A percentile compares a stretch with the other conserved stretches of the same genome.
Conservation (phyloP, 352 stramenopile genomes). For the Pythium utonaiense region DNA sequence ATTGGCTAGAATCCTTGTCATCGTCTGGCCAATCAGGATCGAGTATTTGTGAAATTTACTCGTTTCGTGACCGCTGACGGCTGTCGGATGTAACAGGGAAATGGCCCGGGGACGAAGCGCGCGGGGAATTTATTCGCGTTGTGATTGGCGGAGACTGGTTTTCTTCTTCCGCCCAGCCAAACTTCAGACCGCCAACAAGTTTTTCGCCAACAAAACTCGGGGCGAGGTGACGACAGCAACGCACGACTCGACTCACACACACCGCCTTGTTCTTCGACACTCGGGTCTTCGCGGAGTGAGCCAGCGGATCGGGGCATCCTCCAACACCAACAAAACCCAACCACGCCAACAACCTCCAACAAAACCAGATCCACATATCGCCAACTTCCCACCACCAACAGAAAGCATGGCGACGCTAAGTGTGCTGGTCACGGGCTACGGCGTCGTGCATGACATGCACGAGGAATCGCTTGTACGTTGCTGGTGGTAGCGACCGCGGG, state of each 20-base stretch:
- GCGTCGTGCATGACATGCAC: slow-evolving; percentile 49
- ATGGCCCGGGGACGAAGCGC: background rate
- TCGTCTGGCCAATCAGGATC: slow-evolving; percentile 9
- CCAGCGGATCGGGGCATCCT: background rate
- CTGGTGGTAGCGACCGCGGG: background rate
- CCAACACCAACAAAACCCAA: background rate
- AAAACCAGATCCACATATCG: slow-evolving; percentile 8
- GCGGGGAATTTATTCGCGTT: slow-evolving; percentile 1
- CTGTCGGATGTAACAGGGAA: background rate
- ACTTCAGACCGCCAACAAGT: slow-evolving; percentile 6
- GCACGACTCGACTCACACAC: slow-evolving; percentile 3
- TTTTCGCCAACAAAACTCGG: slow-evolving; percentile 3
- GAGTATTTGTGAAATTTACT: slow-evolving; percentile 22
- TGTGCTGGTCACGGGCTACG: slow-evolving; percentile 72
- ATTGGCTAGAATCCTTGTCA: slow-evolving; percentile 26
- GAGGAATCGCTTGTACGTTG: slow-evolving; percentile 50
- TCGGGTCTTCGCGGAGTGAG: background rate
- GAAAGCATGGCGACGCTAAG: slow-evolving; percentile 58
- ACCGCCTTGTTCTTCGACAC: slow-evolving; percentile 3
- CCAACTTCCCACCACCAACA: background rate
- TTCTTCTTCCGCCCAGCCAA: slow-evolving; percentile 3
- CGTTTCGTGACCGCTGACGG: slow-evolving; percentile 5
- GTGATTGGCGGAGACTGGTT: background rate
- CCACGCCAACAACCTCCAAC: slow-evolving; percentile 1
- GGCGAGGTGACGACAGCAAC: slow-evolving; percentile 1